A percentile compares a stretch with the other conserved stretches of the same genome.
Conservation (phyloP, 805 yeast genomes). For the Metschnikowia gelsemii region DNA sequence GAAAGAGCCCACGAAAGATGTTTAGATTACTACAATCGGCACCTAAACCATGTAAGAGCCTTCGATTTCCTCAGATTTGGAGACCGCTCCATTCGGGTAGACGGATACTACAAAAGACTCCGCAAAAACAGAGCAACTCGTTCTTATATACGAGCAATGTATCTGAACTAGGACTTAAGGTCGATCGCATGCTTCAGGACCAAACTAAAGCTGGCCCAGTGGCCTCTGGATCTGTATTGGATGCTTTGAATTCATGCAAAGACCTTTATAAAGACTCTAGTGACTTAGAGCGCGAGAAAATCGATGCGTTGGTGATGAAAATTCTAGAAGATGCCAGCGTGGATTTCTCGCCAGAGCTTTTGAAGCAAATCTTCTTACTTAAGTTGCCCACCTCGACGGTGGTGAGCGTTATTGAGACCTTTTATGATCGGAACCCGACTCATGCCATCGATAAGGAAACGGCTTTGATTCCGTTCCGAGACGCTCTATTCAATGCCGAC, state of each 20-base stretch:
- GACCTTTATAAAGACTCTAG: conserved; percentile 21
- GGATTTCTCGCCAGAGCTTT: conserved; percentile 25
- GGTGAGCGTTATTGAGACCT: conserved; percentile 28
- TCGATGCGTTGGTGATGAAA: conserved; percentile 24
- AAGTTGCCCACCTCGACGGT: conserved; percentile 34
- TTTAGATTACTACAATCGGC: conserved; percentile 2
- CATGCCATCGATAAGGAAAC: conserved; percentile 33
- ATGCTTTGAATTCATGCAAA: conserved; percentile 27
- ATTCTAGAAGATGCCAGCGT: too few species aligned
- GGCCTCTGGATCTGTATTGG: conserved; percentile 13
- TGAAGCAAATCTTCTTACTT: conserved; percentile 31
- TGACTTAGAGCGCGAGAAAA: too few species aligned
- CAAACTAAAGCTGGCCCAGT: conserved; percentile 1
- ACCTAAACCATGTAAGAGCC: too few species aligned
- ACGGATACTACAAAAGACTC: neutral
- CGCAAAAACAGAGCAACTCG: conserved; percentile 5
- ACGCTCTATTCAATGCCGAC: conserved; percentile 57
- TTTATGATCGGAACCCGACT: conserved; percentile 26
- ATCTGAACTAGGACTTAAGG: conserved; percentile 14
- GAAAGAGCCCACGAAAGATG: neutral
- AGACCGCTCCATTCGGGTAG: neutral
- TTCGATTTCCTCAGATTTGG: too few species aligned
- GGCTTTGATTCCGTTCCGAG: conserved; percentile 64
- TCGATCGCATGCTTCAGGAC: too few species aligned
- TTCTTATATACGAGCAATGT: conserved; percentile 16